These are phyloP conservation scores for Solanum peruvianum DNA, from an alignment of 257 asterid species.

Conservation along the genomic window DNA sequence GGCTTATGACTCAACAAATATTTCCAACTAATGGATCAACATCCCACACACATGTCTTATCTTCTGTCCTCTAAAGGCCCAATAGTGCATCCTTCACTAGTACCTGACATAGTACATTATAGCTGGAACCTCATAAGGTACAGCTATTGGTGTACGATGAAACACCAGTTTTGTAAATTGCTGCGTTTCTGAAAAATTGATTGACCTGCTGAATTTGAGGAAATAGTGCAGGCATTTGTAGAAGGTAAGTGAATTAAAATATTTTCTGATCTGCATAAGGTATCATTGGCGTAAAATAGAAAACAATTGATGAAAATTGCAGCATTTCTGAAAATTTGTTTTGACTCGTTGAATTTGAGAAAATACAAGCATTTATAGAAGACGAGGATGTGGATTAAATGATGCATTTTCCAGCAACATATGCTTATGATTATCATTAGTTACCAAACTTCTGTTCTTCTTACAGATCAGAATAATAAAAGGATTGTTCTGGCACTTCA, in stretches of 20 bases:
- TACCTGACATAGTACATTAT: not conserved
- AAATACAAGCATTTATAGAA: not conserved
- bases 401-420: not conserved
- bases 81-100: not conserved
- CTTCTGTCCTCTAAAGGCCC: not conserved
- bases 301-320: not conserved
- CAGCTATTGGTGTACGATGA: not conserved
- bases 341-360: not conserved
- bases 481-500: slow-evolving; percentile 96
- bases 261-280: not conserved
- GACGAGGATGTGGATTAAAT: not conserved
- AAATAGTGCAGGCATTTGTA: not conserved
- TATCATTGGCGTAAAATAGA: not conserved
- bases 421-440: not conserved
- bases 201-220: not conserved
- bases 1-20: not conserved
- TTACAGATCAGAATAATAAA: slow-evolving; percentile 77
- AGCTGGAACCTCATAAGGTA: not conserved
- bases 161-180: not conserved
- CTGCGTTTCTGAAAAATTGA: not conserved
- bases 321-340: not conserved
- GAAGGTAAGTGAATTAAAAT: not conserved
- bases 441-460: not conserved
- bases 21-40: not conserved
- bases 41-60: not conserved